A percentile compares a stretch with the other conserved stretches of the same genome.
Evolutionary conservation across 83 land plant species (phyloP).

Genomic region (Isoetes engelmannii): DNA sequence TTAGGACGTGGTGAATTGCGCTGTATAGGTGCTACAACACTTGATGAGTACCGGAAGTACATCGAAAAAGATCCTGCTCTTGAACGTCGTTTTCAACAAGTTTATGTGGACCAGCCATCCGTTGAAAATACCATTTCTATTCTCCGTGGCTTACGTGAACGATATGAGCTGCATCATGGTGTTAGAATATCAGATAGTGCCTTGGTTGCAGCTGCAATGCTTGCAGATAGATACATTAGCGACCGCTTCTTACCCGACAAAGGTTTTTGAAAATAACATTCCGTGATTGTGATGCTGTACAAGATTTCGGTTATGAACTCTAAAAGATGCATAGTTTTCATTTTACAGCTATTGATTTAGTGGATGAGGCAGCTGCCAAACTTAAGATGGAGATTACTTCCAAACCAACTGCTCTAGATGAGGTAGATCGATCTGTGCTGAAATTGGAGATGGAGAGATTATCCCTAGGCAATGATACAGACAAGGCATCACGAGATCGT

Average conservation of each 20-base stretch:
- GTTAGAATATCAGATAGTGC: conserved; percentile 92
- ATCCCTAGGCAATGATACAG: conserved; percentile 82
- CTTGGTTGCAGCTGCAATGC: conserved; percentile 79
- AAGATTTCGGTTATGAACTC: no score
- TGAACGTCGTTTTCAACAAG: conserved; percentile 96
- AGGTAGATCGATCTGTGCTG: conserved; percentile 83
- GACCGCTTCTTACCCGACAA: conserved; percentile 79
- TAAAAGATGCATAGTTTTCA: not conserved
- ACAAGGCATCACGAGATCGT: conserved; percentile 89
- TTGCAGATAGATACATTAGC: conserved; percentile 82
- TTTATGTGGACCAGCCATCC: conserved; percentile 88
- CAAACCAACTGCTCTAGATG: conserved; percentile 95
- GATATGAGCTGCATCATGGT: conserved; percentile 94
- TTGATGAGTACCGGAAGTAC: conserved; percentile 95
- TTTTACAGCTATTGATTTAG: conserved; percentile 55
- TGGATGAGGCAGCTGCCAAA: conserved; percentile 96
- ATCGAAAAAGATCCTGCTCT: conserved; percentile 97
- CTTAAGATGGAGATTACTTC: conserved; percentile 99
- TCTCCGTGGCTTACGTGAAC: conserved; percentile 86
- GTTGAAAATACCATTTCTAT: conserved; percentile 87
- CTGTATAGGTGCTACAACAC: conserved; percentile 97
- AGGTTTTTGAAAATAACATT: conserved; percentile 23
- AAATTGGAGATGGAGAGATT: conserved; percentile 96
- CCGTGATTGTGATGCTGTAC: no score
- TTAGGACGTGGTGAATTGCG: conserved; percentile 93